A percentile compares a stretch with the other conserved stretches of the same genome.
phyloP scores from a whole-genome alignment of 1,284 basidiomycete genomes.

The Microbotryum scabiosae region DNA sequence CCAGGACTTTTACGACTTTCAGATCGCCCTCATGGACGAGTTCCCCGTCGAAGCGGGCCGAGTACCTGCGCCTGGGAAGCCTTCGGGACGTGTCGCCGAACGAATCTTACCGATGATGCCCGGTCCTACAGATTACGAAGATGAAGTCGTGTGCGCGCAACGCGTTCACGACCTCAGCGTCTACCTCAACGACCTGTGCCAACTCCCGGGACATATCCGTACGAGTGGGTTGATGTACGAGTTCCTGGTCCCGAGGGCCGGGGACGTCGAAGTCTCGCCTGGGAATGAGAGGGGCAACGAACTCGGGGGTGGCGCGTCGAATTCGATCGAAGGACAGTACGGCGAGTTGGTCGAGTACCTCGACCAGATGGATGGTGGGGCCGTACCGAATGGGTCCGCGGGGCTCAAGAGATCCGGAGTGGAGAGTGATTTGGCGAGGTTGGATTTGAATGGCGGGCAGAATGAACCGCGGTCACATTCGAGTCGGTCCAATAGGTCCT shows the following conservation, averaged over 20 bases:
- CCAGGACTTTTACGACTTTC: conserved; percentile 98
- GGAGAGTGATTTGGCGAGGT: background rate
- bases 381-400: background rate
- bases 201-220: conserved; percentile 63
- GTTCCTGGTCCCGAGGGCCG: conserved; percentile 79
- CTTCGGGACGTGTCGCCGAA: conserved; percentile 38
- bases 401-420: background rate
- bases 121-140: conserved; percentile 74
- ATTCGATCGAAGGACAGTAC: conserved; percentile 29
- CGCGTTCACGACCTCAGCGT: conserved; percentile 77
- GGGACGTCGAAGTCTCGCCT: conserved; percentile 60
- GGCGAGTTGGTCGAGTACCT: conserved; percentile 35
- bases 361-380: conserved; percentile 31
- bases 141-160: conserved; percentile 74
- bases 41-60: conserved; percentile 87
- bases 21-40: conserved; percentile 72
- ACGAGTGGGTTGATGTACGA: conserved; percentile 70
- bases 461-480: conserved; percentile 14
- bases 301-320: conserved; percentile 2
- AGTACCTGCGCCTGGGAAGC: conserved; percentile 36
- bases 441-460: conserved; percentile 2
- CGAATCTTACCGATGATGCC: conserved; percentile 93
- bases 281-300: conserved; percentile 10
- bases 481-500: too few relatives aligned
- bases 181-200: conserved; percentile 73